Evolutionary conservation across 2,329 filamentous ascomycete genomes (phyloP).

Genomic region (Xylariaceae sp.): DNA sequence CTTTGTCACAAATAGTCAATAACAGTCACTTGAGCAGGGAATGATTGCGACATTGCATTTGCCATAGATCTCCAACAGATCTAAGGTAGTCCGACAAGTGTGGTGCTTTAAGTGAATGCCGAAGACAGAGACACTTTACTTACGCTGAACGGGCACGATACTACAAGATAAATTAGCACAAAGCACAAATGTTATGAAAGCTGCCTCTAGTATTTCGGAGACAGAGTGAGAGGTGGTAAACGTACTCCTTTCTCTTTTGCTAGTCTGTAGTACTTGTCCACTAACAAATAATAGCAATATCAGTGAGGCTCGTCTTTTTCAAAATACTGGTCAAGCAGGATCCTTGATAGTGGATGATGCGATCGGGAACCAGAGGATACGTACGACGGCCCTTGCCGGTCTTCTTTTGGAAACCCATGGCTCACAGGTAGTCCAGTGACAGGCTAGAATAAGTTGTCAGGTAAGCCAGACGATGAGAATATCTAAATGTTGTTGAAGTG

Average conservation of each 20-base stretch:
- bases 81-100: no score
- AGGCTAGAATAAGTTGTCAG: slow-evolving; percentile 1
- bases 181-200: background rate
- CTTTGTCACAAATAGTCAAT: background rate
- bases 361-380: background rate
- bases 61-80: no score
- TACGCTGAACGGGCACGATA: slow-evolving; percentile 37
- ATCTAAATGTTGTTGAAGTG: no score
- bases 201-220: background rate
- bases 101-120: no score
- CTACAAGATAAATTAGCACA: slow-evolving; percentile 36
- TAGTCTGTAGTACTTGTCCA: slow-evolving; percentile 26
- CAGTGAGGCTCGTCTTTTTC: slow-evolving; percentile 39
- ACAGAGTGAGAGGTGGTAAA: background rate
- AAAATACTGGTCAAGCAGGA: slow-evolving; percentile 94
- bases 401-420: slow-evolving; percentile 97
- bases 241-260: background rate
- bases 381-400: slow-evolving; percentile 84
- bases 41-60: background rate
- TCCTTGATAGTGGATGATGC: background rate
- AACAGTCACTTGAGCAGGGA: background rate
- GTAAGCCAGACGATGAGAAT: no score
- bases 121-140: no score
- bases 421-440: slow-evolving; percentile 9
- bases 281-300: background rate